Evolutionary conservation across 495 filamentous ascomycete genomes (phyloP).

Genomic region (Penicillium bialowiezense): DNA sequence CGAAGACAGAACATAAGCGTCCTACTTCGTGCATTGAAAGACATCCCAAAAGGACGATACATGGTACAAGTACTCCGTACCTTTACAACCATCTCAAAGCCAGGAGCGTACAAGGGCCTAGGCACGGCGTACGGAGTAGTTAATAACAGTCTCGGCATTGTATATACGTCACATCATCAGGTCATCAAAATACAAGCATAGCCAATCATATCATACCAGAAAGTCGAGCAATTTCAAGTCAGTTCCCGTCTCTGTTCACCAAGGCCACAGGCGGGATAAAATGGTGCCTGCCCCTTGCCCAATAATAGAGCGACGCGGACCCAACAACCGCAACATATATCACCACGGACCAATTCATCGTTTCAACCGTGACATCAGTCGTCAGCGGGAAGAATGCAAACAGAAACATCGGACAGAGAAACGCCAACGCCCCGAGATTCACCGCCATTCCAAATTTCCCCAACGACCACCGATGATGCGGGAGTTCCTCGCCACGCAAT

Average conservation of each 20-base stretch:
- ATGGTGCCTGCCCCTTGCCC: constrained; percentile 34
- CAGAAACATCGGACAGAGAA: constrained; percentile 47
- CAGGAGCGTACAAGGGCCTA: too few relatives aligned
- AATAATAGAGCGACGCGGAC: constrained; percentile 47
- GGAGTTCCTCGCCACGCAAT: constrained; percentile 37
- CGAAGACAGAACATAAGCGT: too few relatives aligned
- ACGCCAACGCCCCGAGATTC: constrained; percentile 41
- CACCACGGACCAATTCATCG: constrained; percentile 50
- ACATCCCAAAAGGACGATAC: too few relatives aligned
- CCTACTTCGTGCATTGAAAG: too few relatives aligned
- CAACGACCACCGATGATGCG: constrained; percentile 47
- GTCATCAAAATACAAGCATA: constrained; percentile 6
- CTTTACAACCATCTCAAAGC: too few relatives aligned
- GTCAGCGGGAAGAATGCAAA: constrained; percentile 53
- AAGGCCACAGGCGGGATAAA: constrained; percentile 46
- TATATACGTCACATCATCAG: constrained; percentile 11
- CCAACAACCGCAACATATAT: constrained; percentile 46
- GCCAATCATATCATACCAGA: not conserved
- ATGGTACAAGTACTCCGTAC: too few relatives aligned
- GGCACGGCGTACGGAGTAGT: too few relatives aligned
- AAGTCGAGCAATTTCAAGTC: not conserved
- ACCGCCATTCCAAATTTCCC: constrained; percentile 46
- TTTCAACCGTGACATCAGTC: constrained; percentile 35
- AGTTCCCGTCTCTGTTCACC: constrained; percentile 35
- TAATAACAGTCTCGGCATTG: not conserved